Evolutionary conservation across 768 basidiomycete species (phyloP), one percentile per base, ranked within the genome.

Genomic region (Mycena haematopus): DNA sequence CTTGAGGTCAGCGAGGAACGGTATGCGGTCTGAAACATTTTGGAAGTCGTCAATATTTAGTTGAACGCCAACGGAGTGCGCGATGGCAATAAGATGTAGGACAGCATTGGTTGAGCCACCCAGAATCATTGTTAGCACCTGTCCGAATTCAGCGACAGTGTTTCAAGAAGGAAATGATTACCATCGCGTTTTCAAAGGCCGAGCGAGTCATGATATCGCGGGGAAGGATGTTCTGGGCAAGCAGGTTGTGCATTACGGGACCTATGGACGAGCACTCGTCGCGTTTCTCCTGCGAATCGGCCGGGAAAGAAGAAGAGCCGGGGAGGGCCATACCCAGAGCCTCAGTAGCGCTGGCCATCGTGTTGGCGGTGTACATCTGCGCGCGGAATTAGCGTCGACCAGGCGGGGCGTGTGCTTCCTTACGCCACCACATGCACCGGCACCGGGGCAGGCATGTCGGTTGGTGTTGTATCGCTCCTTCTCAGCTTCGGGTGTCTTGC

Each of bases 91-190:
- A 65, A 99, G 80, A 76, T 99, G 97, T 35, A 99, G 80, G 35
- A 99, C 97, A 29, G 96, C 96, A 74, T 99, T 99, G 31, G 97
- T 99, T 19, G 96, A 98, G 29, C 97, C 97, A 46, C 97, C 97
- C 40, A 99, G 87, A 69, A 96, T 90, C 92, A 99, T 96, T 27
- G 93, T 95, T 53, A 99, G 78, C 22, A 95, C 92, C 95, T 97
- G 70, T 13, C 59, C 17, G n/a, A 33, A 50, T 46, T 63, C 13
- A 58, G 54, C 10, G 15, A 33, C 27, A 17, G 45, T 13, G 6
- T 29, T 29, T 42, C 40, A 19, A 3, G 19, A 19, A 52, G 56
- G 61, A 68, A 73, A 52, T 45, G 22, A 45, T 45, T 76, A 93
- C 96, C 86, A 99, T 96, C 5, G 97, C 96, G 76, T 98, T 99